phyloP scores from a whole-genome alignment of 345 rosid species.

The Nephelium lappaceum region DNA sequence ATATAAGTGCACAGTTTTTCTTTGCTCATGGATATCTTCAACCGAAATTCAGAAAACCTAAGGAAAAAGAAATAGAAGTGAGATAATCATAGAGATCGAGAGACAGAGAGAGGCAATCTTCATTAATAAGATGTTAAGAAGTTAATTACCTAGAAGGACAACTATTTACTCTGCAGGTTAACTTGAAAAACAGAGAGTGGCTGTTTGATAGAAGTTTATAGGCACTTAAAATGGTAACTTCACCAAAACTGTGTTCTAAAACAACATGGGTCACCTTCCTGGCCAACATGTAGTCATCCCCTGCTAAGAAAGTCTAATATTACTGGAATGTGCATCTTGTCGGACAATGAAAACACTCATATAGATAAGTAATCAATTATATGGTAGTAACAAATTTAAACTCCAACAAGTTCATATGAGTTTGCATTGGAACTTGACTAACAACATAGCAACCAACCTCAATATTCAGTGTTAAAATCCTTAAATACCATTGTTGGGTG shows the following conservation, averaged over 20 bases:
- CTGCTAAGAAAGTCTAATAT: constrained; percentile 34
- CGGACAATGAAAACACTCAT: not conserved
- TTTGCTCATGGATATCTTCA: not conserved
- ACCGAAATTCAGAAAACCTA: constrained; percentile 17
- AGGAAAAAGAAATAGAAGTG: not conserved
- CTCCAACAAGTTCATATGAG: not conserved
- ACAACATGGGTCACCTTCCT: constrained; percentile 32
- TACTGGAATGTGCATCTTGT: constrained; percentile 14
- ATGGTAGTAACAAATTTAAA: not conserved
- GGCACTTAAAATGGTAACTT: not conserved
- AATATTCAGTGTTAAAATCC: not conserved
- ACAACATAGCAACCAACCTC: not conserved
- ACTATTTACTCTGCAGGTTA: constrained; percentile 14
- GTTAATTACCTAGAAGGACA: constrained; percentile 19
- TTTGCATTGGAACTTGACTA: not conserved
- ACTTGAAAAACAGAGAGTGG: constrained; percentile 2
- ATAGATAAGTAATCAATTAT: not conserved
- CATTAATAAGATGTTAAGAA: constrained; percentile 9
- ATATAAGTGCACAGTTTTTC: constrained; percentile 14
- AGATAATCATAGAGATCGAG: constrained; percentile 3
- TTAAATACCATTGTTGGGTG: not conserved
- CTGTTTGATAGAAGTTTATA: constrained; percentile 1
- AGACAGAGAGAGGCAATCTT: constrained; percentile 29
- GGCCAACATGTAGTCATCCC: constrained; percentile 72
- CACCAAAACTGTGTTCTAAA: not conserved